These are phyloP conservation scores for Fusarium tjaetaba DNA, from an alignment of 2,329 filamentous ascomycete species.

Conservation along the genomic window DNA sequence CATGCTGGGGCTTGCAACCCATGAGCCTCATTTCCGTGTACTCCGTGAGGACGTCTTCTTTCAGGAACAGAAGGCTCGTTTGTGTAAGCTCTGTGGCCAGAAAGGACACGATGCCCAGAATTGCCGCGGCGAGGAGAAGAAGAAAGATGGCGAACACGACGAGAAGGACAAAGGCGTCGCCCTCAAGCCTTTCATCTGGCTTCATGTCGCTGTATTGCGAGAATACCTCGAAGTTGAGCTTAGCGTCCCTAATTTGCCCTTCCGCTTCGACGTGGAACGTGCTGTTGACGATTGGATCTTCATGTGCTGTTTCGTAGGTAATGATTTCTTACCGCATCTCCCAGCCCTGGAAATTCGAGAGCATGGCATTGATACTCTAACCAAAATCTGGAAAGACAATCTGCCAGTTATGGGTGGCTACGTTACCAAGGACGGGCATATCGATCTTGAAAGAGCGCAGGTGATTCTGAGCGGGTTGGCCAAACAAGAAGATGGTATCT, in stretches of 20 bases:
- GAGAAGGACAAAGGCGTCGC: slow-evolving; percentile 78
- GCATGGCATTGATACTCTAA: slow-evolving; percentile 95
- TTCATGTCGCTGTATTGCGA: slow-evolving; percentile 89
- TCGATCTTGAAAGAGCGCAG: slow-evolving; percentile 87
- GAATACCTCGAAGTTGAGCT: slow-evolving; percentile 95
- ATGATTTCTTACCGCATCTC: slow-evolving; percentile 96
- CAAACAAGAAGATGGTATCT: slow-evolving; percentile 93
- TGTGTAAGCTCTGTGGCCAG: slow-evolving; percentile 90
- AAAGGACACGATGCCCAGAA: slow-evolving; percentile 89
- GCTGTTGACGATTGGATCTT: slow-evolving; percentile 98
- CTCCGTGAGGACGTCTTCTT: slow-evolving; percentile 97
- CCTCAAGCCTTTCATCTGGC: slow-evolving; percentile 97
- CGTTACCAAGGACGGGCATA: slow-evolving; percentile 92
- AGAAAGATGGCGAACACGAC: slow-evolving; percentile 81
- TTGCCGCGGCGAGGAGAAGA: slow-evolving; percentile 81
- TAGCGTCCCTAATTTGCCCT: slow-evolving; percentile 81
- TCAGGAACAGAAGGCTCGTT: slow-evolving; percentile 83
- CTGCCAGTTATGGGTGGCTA: slow-evolving; percentile 93
- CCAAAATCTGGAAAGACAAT: slow-evolving; percentile 96
- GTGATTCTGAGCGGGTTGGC: slow-evolving; percentile 88
- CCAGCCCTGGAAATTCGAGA: slow-evolving; percentile 98
- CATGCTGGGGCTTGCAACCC: slow-evolving; percentile 96
- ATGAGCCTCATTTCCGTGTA: slow-evolving; percentile 96
- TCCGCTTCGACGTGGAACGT: slow-evolving; percentile 91
- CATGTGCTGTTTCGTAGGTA: slow-evolving; percentile 98